Conservation (phyloP, 2,329 filamentous ascomycete species). For the Ophiostoma quercus region DNA sequence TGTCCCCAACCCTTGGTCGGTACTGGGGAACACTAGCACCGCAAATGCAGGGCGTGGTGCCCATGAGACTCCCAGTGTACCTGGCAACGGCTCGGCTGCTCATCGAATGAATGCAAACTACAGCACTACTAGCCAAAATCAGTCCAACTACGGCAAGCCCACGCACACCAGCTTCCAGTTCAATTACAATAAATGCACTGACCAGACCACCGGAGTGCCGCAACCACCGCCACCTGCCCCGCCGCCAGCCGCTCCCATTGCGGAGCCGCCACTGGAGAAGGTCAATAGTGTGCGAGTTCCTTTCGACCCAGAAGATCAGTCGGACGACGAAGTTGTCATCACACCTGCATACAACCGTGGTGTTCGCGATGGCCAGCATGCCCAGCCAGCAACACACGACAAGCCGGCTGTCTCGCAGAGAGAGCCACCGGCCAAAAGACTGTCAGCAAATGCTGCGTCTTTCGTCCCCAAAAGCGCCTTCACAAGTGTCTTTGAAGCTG, state of each 20-base stretch:
- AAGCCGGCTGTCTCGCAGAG: background rate
- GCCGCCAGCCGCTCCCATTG: background rate
- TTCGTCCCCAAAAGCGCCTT: background rate
- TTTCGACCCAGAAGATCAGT: slow-evolving; percentile 27
- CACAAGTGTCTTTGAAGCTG: background rate
- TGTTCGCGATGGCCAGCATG: background rate
- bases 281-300: slow-evolving; percentile 22
- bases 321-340: slow-evolving; percentile 26
- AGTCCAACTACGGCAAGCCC: background rate
- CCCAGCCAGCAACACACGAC: background rate
- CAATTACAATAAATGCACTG: background rate
- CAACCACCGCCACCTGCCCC: background rate
- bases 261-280: background rate
- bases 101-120: background rate
- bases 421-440: background rate
- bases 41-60: too few species aligned
- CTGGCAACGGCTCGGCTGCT: background rate
- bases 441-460: background rate
- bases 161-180: background rate
- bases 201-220: background rate
- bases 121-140: background rate
- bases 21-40: too few species aligned
- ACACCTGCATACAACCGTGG: slow-evolving; percentile 20
- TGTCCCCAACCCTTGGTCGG: too few species aligned
- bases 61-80: too few species aligned